phyloP scores from a whole-genome alignment of 768 basidiomycete genomes.

The Russula dissimulans region DNA sequence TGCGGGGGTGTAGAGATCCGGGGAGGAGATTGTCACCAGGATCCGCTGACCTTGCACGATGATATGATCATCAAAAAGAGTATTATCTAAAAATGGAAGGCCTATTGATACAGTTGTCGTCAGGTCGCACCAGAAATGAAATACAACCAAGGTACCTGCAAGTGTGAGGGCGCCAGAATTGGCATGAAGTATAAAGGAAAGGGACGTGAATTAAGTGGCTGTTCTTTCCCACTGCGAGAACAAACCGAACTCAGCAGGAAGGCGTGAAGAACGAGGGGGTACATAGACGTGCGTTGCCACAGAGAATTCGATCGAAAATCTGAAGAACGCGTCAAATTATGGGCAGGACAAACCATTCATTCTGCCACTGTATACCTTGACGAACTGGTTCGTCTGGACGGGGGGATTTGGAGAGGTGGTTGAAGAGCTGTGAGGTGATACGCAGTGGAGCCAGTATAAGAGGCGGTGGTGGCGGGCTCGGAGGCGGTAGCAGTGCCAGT shows the following conservation, averaged over 20 bases:
- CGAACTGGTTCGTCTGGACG: constrained; percentile 36
- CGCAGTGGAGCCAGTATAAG: constrained; percentile 39
- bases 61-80: constrained; percentile 42
- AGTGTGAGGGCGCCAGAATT: constrained; percentile 49
- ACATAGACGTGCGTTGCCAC: constrained; percentile 53
- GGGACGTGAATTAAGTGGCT: constrained; percentile 47
- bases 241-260: not conserved
- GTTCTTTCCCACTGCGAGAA: constrained; percentile 41
- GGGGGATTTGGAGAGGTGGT: constrained; percentile 40
- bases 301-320: constrained; percentile 72
- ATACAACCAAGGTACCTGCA: constrained; percentile 51
- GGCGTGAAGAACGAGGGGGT: not conserved
- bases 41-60: constrained; percentile 51
- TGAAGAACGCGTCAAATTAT: constrained; percentile 51
- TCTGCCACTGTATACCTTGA: constrained; percentile 31
- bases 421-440: constrained; percentile 44
- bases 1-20: constrained; percentile 51
- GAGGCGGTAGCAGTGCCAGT: constrained; percentile 26
- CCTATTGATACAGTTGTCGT: constrained; percentile 21
- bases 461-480: constrained; percentile 13
- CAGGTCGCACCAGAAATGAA: not conserved
- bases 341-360: constrained; percentile 33
- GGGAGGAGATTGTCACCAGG: constrained; percentile 60
- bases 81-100: constrained; percentile 59
- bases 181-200: constrained; percentile 63